A percentile compares a stretch with the other conserved stretches of the same genome.
These are phyloP conservation scores for Calonectria leucothoes DNA, from an alignment of 2,329 filamentous ascomycete genomes.

Conservation along the genomic window DNA sequence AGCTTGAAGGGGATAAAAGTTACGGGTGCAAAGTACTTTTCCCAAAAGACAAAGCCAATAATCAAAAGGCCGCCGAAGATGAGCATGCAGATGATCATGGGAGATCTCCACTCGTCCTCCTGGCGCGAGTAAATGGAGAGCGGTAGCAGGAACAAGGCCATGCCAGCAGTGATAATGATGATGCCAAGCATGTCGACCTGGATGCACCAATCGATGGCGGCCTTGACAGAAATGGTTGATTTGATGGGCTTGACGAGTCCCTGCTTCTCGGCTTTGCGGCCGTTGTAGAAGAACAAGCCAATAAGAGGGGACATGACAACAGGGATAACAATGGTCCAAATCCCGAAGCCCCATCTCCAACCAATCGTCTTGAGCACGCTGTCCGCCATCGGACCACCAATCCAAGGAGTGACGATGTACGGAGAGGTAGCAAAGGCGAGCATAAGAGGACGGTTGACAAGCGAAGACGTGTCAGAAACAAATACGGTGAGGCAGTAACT, in stretches of 20 bases:
- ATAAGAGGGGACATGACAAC: conserved; percentile 14
- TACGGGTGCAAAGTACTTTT: conserved; percentile 65
- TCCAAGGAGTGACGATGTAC: conserved; percentile 74
- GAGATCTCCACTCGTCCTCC: conserved; percentile 59
- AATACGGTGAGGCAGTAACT: conserved; percentile 65
- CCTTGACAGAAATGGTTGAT: conserved; percentile 20
- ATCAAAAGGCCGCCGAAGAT: conserved; percentile 69
- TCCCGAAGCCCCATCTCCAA: conserved; percentile 77
- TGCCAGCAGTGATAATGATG: conserved; percentile 64
- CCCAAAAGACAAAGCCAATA: conserved; percentile 66
- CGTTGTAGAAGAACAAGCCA: conserved; percentile 13
- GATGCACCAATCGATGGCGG: conserved; percentile 58
- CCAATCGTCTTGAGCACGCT: conserved; percentile 62
- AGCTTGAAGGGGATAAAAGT: conserved; percentile 63
- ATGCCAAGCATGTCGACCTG: conserved; percentile 72
- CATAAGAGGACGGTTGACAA: conserved; percentile 74
- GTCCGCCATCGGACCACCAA: conserved; percentile 68
- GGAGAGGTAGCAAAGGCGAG: conserved; percentile 73
- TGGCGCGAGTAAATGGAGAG: conserved; percentile 66
- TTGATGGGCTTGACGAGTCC: conserved; percentile 57
- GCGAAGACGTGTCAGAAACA: conserved; percentile 74
- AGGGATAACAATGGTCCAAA: conserved; percentile 43
- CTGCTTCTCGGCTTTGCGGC: conserved; percentile 64
- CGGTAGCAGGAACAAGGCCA: conserved; percentile 72
- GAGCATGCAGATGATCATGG: conserved; percentile 64